Percentiles rank a stretch among this genome's conserved stretches.
These are phyloP conservation scores for Flagelloscypha sp. DNA, from an alignment of 768 basidiomycete species.

Conservation along the genomic window DNA sequence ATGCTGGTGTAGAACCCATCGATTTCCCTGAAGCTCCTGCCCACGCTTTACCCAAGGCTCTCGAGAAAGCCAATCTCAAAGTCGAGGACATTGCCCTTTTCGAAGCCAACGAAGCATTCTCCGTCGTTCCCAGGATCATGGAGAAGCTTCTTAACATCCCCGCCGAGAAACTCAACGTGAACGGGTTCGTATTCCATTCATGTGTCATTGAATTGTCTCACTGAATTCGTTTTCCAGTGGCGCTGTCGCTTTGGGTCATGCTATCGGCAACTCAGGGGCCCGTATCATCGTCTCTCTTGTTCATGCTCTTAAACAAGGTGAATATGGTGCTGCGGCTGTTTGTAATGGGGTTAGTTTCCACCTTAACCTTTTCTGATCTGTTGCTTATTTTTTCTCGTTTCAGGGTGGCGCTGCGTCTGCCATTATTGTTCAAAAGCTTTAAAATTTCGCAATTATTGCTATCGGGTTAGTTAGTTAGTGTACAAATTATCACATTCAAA, in stretches of 20 bases:
- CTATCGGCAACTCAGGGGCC: constrained; percentile 92
- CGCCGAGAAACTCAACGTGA: constrained; percentile 81
- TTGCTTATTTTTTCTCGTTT: constrained; percentile 14
- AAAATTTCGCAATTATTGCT: constrained; percentile 20
- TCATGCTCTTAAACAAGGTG: constrained; percentile 83
- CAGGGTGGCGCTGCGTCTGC: constrained; percentile 92
- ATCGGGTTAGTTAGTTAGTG: constrained; percentile 5
- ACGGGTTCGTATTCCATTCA: constrained; percentile 50
- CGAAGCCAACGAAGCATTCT: constrained; percentile 98
- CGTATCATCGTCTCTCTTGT: constrained; percentile 91
- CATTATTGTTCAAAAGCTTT: constrained; percentile 81
- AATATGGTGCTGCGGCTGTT: constrained; percentile 93
- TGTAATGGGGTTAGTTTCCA: constrained; percentile 82
- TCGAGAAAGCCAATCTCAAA: constrained; percentile 79
- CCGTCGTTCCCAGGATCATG: constrained; percentile 83
- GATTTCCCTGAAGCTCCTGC: constrained; percentile 97
- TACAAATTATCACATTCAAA: constrained; percentile 10
- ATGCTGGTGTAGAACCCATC: constrained; percentile 92
- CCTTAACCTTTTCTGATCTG: neutral
- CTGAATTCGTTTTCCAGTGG: constrained; percentile 52
- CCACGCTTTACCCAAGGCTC: constrained; percentile 79
- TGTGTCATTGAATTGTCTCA: constrained; percentile 11
- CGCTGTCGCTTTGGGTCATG: constrained; percentile 92
- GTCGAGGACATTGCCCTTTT: constrained; percentile 82
- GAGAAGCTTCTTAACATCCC: constrained; percentile 84